A percentile compares a stretch with the other conserved stretches of the same genome.
These are phyloP conservation scores for Aspergillus puulaauensis DNA, from an alignment of 2,329 filamentous ascomycete genomes.

Conservation along the genomic window DNA sequence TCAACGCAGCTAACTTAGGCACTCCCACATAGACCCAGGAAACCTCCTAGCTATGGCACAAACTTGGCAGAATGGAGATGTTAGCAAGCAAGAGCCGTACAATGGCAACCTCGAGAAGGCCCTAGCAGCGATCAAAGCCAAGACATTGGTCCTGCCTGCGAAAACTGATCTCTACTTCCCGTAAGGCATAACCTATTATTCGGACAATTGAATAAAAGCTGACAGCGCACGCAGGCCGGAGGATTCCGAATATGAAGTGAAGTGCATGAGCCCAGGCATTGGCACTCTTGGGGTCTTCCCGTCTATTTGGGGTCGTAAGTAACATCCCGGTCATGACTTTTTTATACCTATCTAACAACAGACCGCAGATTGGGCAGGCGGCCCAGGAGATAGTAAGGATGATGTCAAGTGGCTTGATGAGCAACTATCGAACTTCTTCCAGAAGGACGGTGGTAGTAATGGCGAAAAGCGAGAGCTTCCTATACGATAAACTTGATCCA, in stretches of 20 bases:
- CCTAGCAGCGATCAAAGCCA: constrained; percentile 69
- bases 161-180: constrained; percentile 81
- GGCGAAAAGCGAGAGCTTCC: background rate
- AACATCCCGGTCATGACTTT: background rate
- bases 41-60: constrained; percentile 73
- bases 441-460: constrained; percentile 10
- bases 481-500: background rate
- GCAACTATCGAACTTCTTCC: constrained; percentile 56
- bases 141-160: constrained; percentile 67
- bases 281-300: constrained; percentile 57
- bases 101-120: constrained; percentile 65
- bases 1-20: background rate
- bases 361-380: constrained; percentile 59
- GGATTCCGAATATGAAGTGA: constrained; percentile 73
- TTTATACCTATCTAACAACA: constrained; percentile 13
- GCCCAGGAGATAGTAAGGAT: constrained; percentile 68
- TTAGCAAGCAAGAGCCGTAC: constrained; percentile 67
- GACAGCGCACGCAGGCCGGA: constrained; percentile 57
- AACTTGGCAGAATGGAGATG: constrained; percentile 75
- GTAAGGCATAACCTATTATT: constrained; percentile 38
- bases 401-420: constrained; percentile 72
- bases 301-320: constrained; percentile 65
- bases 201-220: background rate
- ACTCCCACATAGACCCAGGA: constrained; percentile 58
- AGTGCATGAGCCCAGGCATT: constrained; percentile 59